These are phyloP conservation scores for Friedmanniomyces simplex DNA, from an alignment of 495 filamentous ascomycete species.

Conservation along the genomic window DNA sequence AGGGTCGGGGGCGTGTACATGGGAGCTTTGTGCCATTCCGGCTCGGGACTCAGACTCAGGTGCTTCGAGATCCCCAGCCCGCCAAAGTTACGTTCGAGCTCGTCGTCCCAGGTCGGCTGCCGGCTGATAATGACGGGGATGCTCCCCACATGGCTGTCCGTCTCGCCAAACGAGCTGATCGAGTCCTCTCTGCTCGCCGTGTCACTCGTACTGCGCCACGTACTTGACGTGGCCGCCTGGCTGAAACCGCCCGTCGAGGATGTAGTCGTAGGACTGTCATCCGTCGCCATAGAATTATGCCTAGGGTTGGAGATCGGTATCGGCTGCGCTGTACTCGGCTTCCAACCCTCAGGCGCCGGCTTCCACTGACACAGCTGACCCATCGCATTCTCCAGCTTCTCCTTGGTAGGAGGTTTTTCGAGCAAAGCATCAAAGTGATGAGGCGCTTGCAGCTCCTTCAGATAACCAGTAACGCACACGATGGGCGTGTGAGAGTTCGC, in stretches of 20 bases:
- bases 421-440: slow-evolving; percentile 92
- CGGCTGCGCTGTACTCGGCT: slow-evolving; percentile 32
- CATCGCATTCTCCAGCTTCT: slow-evolving; percentile 77
- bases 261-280: slow-evolving; percentile 75
- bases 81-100: slow-evolving; percentile 36
- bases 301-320: slow-evolving; percentile 53
- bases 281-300: slow-evolving; percentile 48
- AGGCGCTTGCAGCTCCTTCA: slow-evolving; percentile 86
- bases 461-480: slow-evolving; percentile 91
- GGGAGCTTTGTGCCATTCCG: slow-evolving; percentile 18
- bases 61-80: slow-evolving; percentile 61
- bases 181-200: slow-evolving; percentile 75
- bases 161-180: slow-evolving; percentile 75
- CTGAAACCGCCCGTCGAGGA: slow-evolving; percentile 58
- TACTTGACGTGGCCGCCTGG: slow-evolving; percentile 25
- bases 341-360: slow-evolving; percentile 47
- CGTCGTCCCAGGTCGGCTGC: slow-evolving; percentile 62
- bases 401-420: slow-evolving; percentile 86
- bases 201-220: slow-evolving; percentile 1
- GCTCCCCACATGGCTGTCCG: slow-evolving; percentile 67
- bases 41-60: slow-evolving; percentile 9
- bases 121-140: slow-evolving; percentile 64
- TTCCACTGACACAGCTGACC: slow-evolving; percentile 89
- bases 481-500: slow-evolving; percentile 90
- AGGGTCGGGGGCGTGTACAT: slow-evolving; percentile 41